phyloP scores from a whole-genome alignment of 1,284 basidiomycete species.

The Ceratobasidium sp. region DNA sequence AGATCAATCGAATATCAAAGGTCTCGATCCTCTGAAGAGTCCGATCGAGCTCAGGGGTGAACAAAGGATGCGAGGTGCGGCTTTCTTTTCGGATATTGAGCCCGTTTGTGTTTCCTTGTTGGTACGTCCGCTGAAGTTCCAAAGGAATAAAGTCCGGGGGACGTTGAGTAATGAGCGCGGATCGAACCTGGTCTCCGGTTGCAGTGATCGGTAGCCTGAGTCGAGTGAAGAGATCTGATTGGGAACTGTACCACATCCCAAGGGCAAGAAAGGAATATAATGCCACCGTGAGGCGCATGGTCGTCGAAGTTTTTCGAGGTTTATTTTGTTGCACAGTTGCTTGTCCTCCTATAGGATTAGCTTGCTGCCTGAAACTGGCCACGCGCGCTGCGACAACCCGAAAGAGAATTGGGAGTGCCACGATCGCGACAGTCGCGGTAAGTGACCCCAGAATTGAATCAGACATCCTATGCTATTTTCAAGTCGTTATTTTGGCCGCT shows the following conservation, averaged over 20 bases:
- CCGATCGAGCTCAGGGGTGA: conserved; percentile 31
- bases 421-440: not conserved
- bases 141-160: conserved; percentile 27
- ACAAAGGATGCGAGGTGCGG: conserved; percentile 34
- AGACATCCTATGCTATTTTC: not conserved
- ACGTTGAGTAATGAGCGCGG: conserved; percentile 33
- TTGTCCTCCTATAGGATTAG: not conserved
- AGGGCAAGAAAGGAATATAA: conserved; percentile 25
- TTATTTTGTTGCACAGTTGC: not conserved
- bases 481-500: too few relatives aligned
- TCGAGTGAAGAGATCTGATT: conserved; percentile 36
- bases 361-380: not conserved
- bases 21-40: conserved; percentile 34
- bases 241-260: conserved; percentile 17
- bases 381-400: conserved; percentile 9
- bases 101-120: not conserved
- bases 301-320: not conserved
- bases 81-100: conserved; percentile 8
- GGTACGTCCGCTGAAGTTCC: conserved; percentile 3
- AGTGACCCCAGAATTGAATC: conserved; percentile 7
- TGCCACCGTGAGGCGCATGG: not conserved
- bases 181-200: conserved; percentile 19
- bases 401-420: conserved; percentile 16
- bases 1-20: conserved; percentile 26
- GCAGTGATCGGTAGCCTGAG: conserved; percentile 29